Evolutionary conservation across 2,329 filamentous ascomycete species (phyloP).

Genomic region (Sarocladiaceae sp.): DNA sequence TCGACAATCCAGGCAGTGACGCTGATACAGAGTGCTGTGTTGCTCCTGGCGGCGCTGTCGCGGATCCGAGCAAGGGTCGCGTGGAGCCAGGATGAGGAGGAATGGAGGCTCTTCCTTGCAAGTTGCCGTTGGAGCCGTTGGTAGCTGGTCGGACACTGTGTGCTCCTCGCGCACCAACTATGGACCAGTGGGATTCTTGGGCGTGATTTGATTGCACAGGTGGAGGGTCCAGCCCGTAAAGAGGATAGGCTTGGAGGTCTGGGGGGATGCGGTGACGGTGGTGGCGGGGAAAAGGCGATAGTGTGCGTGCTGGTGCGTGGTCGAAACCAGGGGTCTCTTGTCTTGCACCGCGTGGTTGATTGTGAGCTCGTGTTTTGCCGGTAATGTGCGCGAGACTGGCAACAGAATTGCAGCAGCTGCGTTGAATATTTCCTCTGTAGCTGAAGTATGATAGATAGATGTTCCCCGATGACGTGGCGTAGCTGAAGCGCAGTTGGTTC

Average conservation of each 20-base stretch:
- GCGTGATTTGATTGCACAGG: no score
- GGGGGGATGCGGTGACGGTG: background rate
- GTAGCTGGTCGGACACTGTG: background rate
- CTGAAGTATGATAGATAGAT: no score
- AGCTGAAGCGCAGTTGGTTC: no score
- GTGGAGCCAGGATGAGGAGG: background rate
- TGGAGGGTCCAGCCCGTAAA: no score
- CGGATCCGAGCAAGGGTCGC: background rate
- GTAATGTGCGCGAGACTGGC: background rate
- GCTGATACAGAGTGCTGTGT: background rate
- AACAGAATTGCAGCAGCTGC: background rate
- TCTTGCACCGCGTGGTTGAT: background rate
- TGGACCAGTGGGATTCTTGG: background rate
- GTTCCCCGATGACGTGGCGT: no score
- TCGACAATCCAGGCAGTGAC: background rate
- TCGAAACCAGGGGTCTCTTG: conserved; percentile 1
- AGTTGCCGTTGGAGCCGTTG: no score
- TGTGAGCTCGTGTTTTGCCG: background rate
- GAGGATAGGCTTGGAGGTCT: background rate
- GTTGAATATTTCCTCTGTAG: no score
- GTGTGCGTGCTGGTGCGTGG: no score
- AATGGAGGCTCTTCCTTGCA: background rate
- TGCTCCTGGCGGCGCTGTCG: background rate
- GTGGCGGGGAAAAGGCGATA: background rate
- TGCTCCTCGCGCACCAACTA: background rate